Base-by-base conservation (phyloP, 129 eudicot genomes). In the Daucus carota region DNA sequence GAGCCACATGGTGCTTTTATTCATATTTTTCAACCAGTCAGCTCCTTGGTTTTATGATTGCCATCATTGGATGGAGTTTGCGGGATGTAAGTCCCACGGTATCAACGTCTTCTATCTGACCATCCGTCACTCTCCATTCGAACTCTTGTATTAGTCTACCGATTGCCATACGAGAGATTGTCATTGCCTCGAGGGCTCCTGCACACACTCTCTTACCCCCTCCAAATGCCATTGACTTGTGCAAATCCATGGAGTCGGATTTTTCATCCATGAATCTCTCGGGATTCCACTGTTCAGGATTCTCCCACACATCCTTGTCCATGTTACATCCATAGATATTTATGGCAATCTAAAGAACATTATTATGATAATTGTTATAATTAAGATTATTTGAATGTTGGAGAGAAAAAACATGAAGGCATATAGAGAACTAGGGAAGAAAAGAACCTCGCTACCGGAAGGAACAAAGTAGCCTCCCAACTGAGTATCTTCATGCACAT, bases 241-340 rank as follows among this genome's bases (percentile, higher is more conserved):
- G 88, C 68, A 95, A 44, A 32, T 95, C 99, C 43, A 73, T 40
- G 0, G 77, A 52, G 13, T 86, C 96, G 8, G 77, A 70, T 75
- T 74, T 85, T 17, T 75, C 79, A 72, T 72, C 68, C 1, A 91
- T 79, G 80, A 95, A 95, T 48, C 99, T 85, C 76, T 92, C 99
- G 0, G 99, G 99, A 36, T 38, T 82, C 94, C 94, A 92, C 44
- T 86, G 87, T 47, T 92, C 95, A 0, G 97, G 90, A 77, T 75
- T 70, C 70, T 83, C 92, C 96, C 97, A 95, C 78, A 89, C 85
- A 1, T 74, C 78, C 73, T 82, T 82, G 82, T 95, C 99, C 93
- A 85, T 85, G 87, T 89, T 92, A 75, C 97, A 92, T 44, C 92
- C 97, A 22, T 82, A 92, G 12, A 92, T 82, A 76, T 92, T 92